Percentiles rank a stretch among this genome's conserved stretches.
Conservation (phyloP, 495 filamentous ascomycete species). For the Aspergillus nidulans region DNA sequence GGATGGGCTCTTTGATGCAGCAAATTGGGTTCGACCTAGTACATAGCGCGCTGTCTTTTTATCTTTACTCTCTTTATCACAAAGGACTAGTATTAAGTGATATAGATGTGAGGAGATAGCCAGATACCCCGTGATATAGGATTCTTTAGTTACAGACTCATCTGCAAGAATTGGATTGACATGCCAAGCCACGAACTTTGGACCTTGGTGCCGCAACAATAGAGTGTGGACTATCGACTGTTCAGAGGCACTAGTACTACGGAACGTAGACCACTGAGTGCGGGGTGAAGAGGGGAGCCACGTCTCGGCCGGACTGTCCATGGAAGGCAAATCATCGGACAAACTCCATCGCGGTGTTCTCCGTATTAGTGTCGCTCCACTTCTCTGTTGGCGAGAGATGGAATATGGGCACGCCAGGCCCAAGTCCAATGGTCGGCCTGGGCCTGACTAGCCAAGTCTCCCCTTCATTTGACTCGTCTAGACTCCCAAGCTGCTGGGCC, state of each 20-base stretch:
- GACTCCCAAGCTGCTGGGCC: background rate
- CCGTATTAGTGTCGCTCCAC: background rate
- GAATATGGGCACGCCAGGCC: background rate
- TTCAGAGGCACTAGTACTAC: background rate
- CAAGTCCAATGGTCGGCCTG: background rate
- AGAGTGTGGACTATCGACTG: too few relatives aligned
- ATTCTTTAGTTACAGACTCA: constrained; percentile 15
- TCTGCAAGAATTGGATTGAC: constrained; percentile 10
- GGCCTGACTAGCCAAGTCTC: background rate
- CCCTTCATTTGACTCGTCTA: background rate
- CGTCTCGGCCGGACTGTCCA: too few relatives aligned
- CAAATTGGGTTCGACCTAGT: background rate
- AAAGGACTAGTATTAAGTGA: constrained; percentile 5
- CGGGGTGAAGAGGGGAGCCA: constrained; percentile 12
- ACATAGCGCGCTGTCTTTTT: background rate
- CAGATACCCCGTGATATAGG: constrained; percentile 19
- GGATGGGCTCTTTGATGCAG: background rate
- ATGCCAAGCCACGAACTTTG: background rate
- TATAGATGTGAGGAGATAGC: constrained; percentile 17
- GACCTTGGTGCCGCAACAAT: too few relatives aligned
- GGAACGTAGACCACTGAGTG: too few relatives aligned
- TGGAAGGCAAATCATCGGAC: background rate
- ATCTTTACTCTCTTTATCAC: background rate
- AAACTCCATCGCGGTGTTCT: background rate
- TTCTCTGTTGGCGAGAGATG: background rate